Evolutionary conservation across 2,329 filamentous ascomycete species (phyloP).

Genomic region (Trichoderma endophyticum): DNA sequence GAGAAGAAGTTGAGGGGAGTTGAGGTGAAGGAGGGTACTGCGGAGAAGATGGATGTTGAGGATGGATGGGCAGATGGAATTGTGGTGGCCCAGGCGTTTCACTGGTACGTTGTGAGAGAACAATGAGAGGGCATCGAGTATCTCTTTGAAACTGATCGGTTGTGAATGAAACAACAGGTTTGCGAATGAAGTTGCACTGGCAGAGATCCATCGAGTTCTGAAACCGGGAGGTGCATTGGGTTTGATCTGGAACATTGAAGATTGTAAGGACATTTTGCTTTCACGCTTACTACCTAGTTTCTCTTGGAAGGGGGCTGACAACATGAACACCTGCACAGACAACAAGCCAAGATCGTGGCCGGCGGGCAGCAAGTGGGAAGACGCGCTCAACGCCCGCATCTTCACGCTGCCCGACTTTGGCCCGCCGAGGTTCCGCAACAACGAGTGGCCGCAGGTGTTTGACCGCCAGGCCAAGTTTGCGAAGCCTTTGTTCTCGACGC

Average conservation of each 20-base stretch:
- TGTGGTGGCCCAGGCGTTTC: conserved; percentile 63
- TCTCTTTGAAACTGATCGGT: neutral
- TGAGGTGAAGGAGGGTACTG: conserved; percentile 54
- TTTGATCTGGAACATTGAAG: conserved; percentile 72
- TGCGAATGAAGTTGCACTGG: conserved; percentile 58
- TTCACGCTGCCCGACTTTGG: conserved; percentile 51
- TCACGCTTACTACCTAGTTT: neutral
- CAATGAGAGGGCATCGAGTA: neutral
- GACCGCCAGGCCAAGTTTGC: conserved; percentile 51
- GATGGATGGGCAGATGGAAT: conserved; percentile 62
- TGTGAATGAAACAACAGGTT: conserved; percentile 51
- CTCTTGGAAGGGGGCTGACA: conserved; percentile 13
- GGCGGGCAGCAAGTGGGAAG: conserved; percentile 59
- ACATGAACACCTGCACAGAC: conserved; percentile 40
- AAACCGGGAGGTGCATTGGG: conserved; percentile 59
- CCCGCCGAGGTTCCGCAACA: conserved; percentile 62
- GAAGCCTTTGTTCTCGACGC: conserved; percentile 55
- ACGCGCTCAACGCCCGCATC: conserved; percentile 58
- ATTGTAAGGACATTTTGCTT: conserved; percentile 47
- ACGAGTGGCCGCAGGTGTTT: conserved; percentile 62
- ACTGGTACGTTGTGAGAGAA: conserved; percentile 44
- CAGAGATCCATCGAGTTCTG: conserved; percentile 65
- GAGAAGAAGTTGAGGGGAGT: conserved; percentile 57
- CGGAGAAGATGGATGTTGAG: conserved; percentile 52
- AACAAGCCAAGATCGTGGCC: conserved; percentile 59